phyloP scores from a whole-genome alignment of 495 filamentous ascomycete species.

The Aspergillus sclerotioniger region DNA sequence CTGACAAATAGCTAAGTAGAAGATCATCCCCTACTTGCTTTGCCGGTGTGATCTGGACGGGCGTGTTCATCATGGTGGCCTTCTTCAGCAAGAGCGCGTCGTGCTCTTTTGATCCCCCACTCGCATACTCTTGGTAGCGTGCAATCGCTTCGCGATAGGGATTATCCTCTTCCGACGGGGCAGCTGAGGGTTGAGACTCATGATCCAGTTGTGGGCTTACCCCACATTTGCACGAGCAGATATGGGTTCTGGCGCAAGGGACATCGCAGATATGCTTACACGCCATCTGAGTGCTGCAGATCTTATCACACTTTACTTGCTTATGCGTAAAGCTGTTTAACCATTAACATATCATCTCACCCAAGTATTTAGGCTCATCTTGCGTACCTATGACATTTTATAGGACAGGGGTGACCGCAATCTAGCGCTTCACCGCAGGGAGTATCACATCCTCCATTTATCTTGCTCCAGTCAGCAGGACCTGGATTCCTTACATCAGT shows the following conservation, averaged over 20 bases:
- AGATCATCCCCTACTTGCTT: background rate
- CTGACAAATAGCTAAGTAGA: background rate
- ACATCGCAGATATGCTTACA: constrained; percentile 33
- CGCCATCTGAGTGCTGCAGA: constrained; percentile 24
- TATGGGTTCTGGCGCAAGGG: constrained; percentile 18
- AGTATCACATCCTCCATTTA: constrained; percentile 48
- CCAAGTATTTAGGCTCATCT: background rate
- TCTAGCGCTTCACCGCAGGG: constrained; percentile 31
- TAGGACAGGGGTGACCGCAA: constrained; percentile 41
- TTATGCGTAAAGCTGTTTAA: constrained; percentile 30
- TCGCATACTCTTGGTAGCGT: constrained; percentile 24
- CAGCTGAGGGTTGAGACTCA: background rate
- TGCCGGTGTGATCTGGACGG: background rate
- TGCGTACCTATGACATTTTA: constrained; percentile 41
- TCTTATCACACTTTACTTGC: constrained; percentile 26
- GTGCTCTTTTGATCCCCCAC: constrained; percentile 24
- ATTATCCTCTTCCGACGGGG: background rate
- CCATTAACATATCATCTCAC: background rate
- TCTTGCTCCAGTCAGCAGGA: constrained; percentile 48
- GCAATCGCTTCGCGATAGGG: constrained; percentile 1
- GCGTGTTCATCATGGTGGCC: background rate
- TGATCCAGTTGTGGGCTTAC: background rate
- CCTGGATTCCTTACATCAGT: constrained; percentile 19
- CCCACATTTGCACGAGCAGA: constrained; percentile 21
- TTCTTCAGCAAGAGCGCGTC: constrained; percentile 20